Evolutionary conservation across 2,329 filamentous ascomycete genomes (phyloP).

Genomic region (Phialophora macrospora): DNA sequence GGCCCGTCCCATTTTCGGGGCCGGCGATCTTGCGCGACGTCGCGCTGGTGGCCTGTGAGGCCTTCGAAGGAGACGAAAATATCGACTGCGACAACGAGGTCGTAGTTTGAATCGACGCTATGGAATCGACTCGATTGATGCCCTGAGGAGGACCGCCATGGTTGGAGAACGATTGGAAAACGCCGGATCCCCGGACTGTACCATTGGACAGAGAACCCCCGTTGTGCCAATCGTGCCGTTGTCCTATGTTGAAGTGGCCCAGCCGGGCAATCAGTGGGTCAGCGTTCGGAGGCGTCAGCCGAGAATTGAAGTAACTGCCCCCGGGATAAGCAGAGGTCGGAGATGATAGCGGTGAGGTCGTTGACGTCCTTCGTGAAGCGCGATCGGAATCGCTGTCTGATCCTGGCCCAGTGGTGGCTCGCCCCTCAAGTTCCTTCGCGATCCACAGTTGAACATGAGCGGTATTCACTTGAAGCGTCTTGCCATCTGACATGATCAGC

Average conservation of each 20-base stretch:
- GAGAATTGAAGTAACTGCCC: not conserved
- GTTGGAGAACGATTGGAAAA: not conserved
- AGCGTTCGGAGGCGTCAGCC: not conserved
- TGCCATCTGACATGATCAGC: slow-evolving; percentile 3
- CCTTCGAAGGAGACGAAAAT: not conserved
- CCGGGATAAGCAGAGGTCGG: not conserved
- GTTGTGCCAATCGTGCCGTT: not conserved
- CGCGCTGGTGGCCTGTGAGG: not conserved
- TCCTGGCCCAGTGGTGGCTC: not conserved
- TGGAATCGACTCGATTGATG: slow-evolving; percentile 1
- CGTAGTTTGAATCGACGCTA: not conserved
- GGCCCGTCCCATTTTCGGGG: not conserved
- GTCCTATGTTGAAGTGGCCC: not conserved
- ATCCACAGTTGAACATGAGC: slow-evolving; percentile 2
- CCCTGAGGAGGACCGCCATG: not conserved
- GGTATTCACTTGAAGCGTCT: not conserved
- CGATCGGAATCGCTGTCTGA: not conserved
- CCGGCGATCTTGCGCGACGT: not conserved
- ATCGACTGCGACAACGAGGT: not conserved
- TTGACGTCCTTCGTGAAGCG: not conserved
- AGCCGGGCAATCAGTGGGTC: not conserved
- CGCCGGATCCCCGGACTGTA: not conserved
- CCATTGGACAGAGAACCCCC: not conserved
- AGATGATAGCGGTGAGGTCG: not conserved
- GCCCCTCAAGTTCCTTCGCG: slow-evolving; percentile 3